phyloP scores from a whole-genome alignment of 2,329 filamentous ascomycete genomes.

The Microdochium bolleyi region DNA sequence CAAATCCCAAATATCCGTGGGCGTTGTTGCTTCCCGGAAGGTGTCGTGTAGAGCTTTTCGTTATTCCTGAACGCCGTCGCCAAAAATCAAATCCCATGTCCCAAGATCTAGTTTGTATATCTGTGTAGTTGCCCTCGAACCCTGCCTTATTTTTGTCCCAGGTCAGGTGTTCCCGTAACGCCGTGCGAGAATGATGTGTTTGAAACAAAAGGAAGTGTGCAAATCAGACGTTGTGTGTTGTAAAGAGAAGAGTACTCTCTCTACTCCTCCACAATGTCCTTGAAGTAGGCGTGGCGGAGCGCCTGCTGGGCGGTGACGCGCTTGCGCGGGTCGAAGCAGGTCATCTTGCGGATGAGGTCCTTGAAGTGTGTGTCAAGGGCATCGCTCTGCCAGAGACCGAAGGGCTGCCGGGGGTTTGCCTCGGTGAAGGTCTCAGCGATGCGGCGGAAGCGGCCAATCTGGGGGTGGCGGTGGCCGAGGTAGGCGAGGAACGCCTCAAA shows the following conservation, averaged over 20 bases:
- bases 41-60: background rate
- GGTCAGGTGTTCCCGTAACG: background rate
- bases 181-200: background rate
- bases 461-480: constrained; percentile 29
- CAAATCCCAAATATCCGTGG: too few species aligned
- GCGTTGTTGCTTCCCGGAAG: too few species aligned
- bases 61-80: background rate
- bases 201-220: background rate
- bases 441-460: constrained; percentile 25
- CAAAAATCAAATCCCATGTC: background rate
- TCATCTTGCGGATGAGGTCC: constrained; percentile 28
- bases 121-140: background rate
- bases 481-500: constrained; percentile 30
- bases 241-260: background rate
- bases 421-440: constrained; percentile 28
- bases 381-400: constrained; percentile 28
- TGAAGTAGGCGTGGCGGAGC: constrained; percentile 23
- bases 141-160: background rate
- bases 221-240: background rate
- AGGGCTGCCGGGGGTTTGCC: constrained; percentile 32
- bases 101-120: background rate
- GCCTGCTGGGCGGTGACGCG: constrained; percentile 29
- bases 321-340: constrained; percentile 28
- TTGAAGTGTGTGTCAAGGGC: constrained; percentile 28
- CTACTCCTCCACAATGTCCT: constrained; percentile 8